Evolutionary conservation across 2,329 filamentous ascomycete genomes (phyloP).

Genomic region (Apiospora kogelbergensis): DNA sequence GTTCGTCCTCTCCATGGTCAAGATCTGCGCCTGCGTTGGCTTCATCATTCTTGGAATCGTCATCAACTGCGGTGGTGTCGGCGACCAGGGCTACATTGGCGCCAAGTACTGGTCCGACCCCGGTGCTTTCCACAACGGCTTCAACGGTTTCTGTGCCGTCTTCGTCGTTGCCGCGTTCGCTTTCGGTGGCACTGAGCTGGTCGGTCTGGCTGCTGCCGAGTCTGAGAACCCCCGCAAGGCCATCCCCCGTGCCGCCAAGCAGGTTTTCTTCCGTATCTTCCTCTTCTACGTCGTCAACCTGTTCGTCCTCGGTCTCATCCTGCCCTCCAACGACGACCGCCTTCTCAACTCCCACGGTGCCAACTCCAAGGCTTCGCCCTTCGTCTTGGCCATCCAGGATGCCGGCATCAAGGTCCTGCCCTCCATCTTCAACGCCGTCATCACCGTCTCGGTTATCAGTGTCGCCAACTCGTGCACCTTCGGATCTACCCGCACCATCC

Average conservation of each 20-base stretch:
- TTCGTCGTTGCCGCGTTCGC: conserved; percentile 54
- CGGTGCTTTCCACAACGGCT: conserved; percentile 52
- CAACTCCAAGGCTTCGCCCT: conserved; percentile 48
- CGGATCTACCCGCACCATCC: conserved; percentile 51
- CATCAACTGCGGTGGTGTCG: conserved; percentile 57
- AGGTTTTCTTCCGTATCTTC: conserved; percentile 54
- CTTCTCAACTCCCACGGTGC: conserved; percentile 38
- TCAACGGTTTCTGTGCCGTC: conserved; percentile 50
- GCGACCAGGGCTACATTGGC: conserved; percentile 58
- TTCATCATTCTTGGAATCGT: conserved; percentile 66
- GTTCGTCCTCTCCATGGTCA: conserved; percentile 57
- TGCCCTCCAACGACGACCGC: conserved; percentile 41
- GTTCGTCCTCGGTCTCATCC: conserved; percentile 51
- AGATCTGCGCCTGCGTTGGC: conserved; percentile 57
- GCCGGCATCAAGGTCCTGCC: conserved; percentile 50
- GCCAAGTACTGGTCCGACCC: conserved; percentile 60
- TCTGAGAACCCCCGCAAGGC: conserved; percentile 46
- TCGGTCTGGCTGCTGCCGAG: conserved; percentile 53
- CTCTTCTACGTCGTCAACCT: conserved; percentile 54
- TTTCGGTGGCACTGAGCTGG: conserved; percentile 52
- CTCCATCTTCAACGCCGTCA: conserved; percentile 55
- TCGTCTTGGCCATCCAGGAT: conserved; percentile 50
- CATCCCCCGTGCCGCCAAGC: conserved; percentile 51
- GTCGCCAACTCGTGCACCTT: conserved; percentile 53
- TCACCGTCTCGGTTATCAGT: conserved; percentile 50